Base-by-base conservation (phyloP, 2,329 filamentous ascomycete species). In the Aspergillus puulaauensis region DNA sequence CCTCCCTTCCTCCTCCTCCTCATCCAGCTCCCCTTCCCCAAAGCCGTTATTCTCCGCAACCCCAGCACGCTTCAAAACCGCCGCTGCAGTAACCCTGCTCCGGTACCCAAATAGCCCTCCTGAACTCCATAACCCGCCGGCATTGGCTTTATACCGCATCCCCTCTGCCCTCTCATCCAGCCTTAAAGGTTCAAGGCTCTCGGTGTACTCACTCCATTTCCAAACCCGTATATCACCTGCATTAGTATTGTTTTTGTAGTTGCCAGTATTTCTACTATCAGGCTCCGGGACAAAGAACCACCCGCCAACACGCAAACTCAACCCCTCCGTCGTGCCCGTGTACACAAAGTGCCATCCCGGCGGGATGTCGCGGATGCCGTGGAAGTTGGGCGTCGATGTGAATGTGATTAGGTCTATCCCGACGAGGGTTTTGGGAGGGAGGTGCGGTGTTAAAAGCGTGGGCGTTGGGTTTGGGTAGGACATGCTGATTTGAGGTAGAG, bases 291-390 rank as follows among this genome's bases (percentile, higher is more conserved):
- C 76, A 49, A 80, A 77, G 66, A 87, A 83, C 86, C 86, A 88
- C 35, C 81, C 77, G 9, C 86, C 86, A 57, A 84, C 80, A n/a
- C 86, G 79, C 27, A 87, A 75, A 0, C 85, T 86, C 14, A 86
- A 76, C 3, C 81, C 82, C 50, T 80, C 78, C 55, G 83, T 85
- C 19, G 82, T 80, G 23, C 84, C 82, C 0, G 80, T 83, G 67
- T 87, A 88, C 17, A 86, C 71, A 62, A 88, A 87, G 67, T 88
- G 86, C 67, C 82, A 79, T 44, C 85, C 85, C 2, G 74, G 65
- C 0, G 85, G 83, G 4, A 88, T 65, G 61, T 84, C 79, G 61
- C 82, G 84, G 64, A 88, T 81, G 27, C 86, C 86, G 56, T 80
- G 79, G 70, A 88, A 88, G 52, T 82, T 81, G 11, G 83, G 76